Evolutionary conservation across 768 basidiomycete species (phyloP), one percentile per base, ranked within the genome.

Genomic region (Gloeopeniophorella convolvens): DNA sequence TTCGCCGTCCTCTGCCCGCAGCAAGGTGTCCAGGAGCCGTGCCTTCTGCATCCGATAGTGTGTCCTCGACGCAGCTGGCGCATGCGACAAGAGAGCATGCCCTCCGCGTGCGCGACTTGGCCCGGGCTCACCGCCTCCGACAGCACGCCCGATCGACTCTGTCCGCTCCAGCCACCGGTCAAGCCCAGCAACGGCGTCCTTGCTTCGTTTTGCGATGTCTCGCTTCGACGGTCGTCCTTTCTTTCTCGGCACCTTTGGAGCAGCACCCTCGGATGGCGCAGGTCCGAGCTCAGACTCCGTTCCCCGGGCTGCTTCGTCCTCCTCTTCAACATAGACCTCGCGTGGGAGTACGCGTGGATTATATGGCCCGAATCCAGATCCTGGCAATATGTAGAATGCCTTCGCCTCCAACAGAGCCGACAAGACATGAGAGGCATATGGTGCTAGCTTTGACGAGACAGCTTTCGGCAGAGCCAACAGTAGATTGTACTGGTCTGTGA

Each of bases 331-430:
- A 47, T 78, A 78, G n/a, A 79, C 66, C 57, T 89, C 87, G 21
- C 85, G 76, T 15, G 88, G 88, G 5, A 90, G 68, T 21, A 66
- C 66, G n/a, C 80, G 73, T 3, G 86, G 87, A 59, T 77, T 80
- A 60, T 77, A 68, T 0, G 84, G 67, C 21, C 68, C 65, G 8
- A 75, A 56, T 3, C 71, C 66, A 11, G 79, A 75, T 31, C 59
- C 58, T 0, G 89, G 88, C 24, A 83, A 65, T 41, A 89, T 67
- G 49, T 81, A 70, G 61, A 91, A 88, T 1, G 70, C 71, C 12
- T 69, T 62, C 23, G 72, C 72, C 27, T 72, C 63, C 30, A 76
- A 50, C 33, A 91, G 68, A 12, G 60, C 60, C 10, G 72, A 70
- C 23, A 82, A 63, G 31, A 86, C 64, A 40, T 75, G 75, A 21